These are phyloP conservation scores for Bisporella sp. DNA, from an alignment of 2,329 filamentous ascomycete species.

Conservation along the genomic window DNA sequence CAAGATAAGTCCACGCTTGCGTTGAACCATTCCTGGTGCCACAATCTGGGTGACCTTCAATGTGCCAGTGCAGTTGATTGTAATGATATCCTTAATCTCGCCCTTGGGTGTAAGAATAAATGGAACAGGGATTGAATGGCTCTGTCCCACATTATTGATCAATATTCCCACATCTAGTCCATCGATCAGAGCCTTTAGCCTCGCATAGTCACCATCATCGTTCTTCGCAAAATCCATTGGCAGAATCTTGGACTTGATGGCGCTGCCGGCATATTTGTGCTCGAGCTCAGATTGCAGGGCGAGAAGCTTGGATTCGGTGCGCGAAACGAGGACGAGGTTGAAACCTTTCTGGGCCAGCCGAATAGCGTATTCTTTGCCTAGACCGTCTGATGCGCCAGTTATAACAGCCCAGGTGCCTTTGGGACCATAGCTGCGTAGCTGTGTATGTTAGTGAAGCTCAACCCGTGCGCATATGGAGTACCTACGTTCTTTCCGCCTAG, in stretches of 20 bases:
- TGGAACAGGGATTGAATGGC: slow-evolving; percentile 84
- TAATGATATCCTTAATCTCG: slow-evolving; percentile 86
- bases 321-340: slow-evolving; percentile 91
- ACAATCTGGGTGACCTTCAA: slow-evolving; percentile 82
- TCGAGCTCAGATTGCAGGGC: slow-evolving; percentile 69
- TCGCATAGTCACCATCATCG: slow-evolving; percentile 71
- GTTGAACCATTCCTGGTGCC: slow-evolving; percentile 74
- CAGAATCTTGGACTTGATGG: slow-evolving; percentile 66
- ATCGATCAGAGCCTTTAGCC: slow-evolving; percentile 59
- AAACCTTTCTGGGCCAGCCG: slow-evolving; percentile 89
- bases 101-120: slow-evolving; percentile 73
- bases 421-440: slow-evolving; percentile 87
- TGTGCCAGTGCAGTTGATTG: slow-evolving; percentile 90
- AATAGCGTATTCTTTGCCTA: slow-evolving; percentile 91
- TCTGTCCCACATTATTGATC: slow-evolving; percentile 95
- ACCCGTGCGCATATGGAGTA: slow-evolving; percentile 3
- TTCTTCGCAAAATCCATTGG: slow-evolving; percentile 90
- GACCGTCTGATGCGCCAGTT: slow-evolving; percentile 91
- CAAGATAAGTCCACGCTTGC: slow-evolving; percentile 81
- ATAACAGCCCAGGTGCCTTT: slow-evolving; percentile 92
- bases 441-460: slow-evolving; percentile 9
- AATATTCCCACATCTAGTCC: slow-evolving; percentile 79
- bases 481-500: slow-evolving; percentile 56
- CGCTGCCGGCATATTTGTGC: slow-evolving; percentile 52
- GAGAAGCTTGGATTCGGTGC: slow-evolving; percentile 87